Evolutionary conservation across 495 filamentous ascomycete species (phyloP).

Genomic region (Aspergillus sclerotiicarbonarius): DNA sequence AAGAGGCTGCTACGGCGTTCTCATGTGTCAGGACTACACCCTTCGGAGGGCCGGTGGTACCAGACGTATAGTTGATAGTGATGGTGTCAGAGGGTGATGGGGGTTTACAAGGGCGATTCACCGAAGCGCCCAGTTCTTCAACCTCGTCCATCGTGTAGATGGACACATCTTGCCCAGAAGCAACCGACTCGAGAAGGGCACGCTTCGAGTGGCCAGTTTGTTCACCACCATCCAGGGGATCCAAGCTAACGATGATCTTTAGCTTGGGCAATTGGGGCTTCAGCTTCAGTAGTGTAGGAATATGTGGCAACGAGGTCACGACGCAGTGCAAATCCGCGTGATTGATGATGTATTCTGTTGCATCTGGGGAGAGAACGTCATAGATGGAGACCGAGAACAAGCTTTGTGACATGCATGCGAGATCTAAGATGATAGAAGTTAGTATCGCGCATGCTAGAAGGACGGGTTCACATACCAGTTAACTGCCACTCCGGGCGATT

Average conservation of each 20-base stretch:
- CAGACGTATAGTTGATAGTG: constrained; percentile 97
- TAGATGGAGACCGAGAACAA: constrained; percentile 93
- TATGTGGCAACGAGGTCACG: constrained; percentile 76
- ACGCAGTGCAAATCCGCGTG: constrained; percentile 76
- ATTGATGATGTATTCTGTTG: constrained; percentile 93
- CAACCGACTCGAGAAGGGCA: constrained; percentile 70
- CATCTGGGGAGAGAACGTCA: constrained; percentile 87
- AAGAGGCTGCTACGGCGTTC: constrained; percentile 73
- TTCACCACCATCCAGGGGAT: constrained; percentile 82
- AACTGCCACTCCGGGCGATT: constrained; percentile 99
- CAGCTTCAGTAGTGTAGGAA: constrained; percentile 82
- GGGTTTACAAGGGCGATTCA: constrained; percentile 61
- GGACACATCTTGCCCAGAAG: constrained; percentile 65
- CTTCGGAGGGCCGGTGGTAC: constrained; percentile 93
- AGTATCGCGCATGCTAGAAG: neutral
- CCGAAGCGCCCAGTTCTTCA: constrained; percentile 71
- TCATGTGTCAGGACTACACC: constrained; percentile 84
- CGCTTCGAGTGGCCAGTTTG: constrained; percentile 73
- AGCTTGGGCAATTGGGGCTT: constrained; percentile 73
- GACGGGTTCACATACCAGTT: constrained; percentile 53
- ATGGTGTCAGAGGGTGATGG: constrained; percentile 75
- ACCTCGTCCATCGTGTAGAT: constrained; percentile 76
- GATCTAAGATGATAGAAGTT: constrained; percentile 52
- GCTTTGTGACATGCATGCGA: constrained; percentile 85
- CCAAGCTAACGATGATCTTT: constrained; percentile 86